Evolutionary conservation across 192 early-diverging fungal genomes (phyloP), one percentile per base, ranked within the genome.

Genomic region (Coemansia sp.): DNA sequence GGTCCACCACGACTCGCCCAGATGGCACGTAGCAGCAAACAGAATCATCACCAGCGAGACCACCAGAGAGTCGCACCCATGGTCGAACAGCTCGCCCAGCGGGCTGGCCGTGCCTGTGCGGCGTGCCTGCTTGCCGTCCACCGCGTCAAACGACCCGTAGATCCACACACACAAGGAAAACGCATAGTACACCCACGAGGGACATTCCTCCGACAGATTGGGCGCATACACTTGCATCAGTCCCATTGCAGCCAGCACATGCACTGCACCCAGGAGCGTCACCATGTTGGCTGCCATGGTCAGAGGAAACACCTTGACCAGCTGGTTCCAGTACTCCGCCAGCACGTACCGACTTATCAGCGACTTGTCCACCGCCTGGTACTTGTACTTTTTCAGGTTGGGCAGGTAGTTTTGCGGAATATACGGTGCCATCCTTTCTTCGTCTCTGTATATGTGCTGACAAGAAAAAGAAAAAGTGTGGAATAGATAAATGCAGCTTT

Each of bases 71-170:
- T 88, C 87, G 61, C 86, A 94, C 68, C 94, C 90, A 57, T 97
- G 95, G 78, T 97, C 95, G 82, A 97, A 97, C 47, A 97, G 76
- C 83, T 97, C 95, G 25, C 95, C 95, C 57, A 97, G 66, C 20
- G 95, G 95, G 20, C 92, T 91, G 0, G 87, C 87, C 7, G 91
- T 84, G 47, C 90, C 90, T 20, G 94, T 96, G 48, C 92, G 82
- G 48, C 95, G 83, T 20, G 95, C 95, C 72, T 97, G 95, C 75
- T 96, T 96, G 22, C 95, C 95, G 64, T 97, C 95, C 72, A 97
- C 92, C 28, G 92, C 92, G 69, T 97, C 95, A 54, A 95, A 83
- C 23, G 89, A 91, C 66, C 90, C 91, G 72, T 97, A 97, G 15
- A 91, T 77, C 72, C 90, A 97, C 15, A 97, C 71, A 25, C 94